Evolutionary conservation across 192 early-diverging fungal species (phyloP).

Genomic region (Coemansia sp.): DNA sequence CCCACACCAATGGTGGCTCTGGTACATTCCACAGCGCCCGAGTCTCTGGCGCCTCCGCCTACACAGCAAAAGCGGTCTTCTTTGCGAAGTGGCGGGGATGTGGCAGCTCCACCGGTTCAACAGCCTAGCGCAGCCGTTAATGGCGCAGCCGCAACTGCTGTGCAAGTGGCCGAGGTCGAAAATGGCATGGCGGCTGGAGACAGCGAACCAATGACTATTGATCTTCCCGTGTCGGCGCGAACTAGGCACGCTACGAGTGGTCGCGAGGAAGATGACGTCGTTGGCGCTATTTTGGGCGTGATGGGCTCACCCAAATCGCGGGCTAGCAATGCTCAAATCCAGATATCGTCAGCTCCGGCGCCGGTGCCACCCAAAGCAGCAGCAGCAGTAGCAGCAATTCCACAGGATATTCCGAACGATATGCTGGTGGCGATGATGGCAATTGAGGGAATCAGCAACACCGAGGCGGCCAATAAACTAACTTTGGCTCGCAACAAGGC

Average conservation of each 20-base stretch:
- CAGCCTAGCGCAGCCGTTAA: not conserved
- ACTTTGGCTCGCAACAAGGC: not conserved
- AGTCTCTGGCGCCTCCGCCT: not conserved
- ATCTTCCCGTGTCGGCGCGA: not conserved
- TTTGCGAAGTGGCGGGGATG: conserved; percentile 10
- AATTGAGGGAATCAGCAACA: conserved; percentile 21
- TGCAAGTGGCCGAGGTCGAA: not conserved
- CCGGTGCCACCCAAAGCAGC: not conserved
- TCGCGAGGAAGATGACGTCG: conserved; percentile 22
- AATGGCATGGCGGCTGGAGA: not conserved
- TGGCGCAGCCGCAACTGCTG: not conserved
- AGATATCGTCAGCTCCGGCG: not conserved
- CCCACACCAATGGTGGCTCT: not conserved
- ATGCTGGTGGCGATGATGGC: conserved; percentile 48
- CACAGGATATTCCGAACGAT: conserved; percentile 24
- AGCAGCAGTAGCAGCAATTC: conserved; percentile 1
- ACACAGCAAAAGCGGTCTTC: conserved; percentile 42
- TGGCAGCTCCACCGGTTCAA: not conserved
- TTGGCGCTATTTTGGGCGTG: conserved; percentile 38
- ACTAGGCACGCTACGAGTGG: not conserved
- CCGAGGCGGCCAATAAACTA: not conserved
- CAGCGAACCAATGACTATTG: not conserved
- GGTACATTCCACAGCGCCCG: not conserved
- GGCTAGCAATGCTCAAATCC: not conserved
- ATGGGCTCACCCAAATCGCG: conserved; percentile 33